Evolutionary conservation across 2,329 filamentous ascomycete genomes (phyloP).

Genomic region (Trichothecium roseum): DNA sequence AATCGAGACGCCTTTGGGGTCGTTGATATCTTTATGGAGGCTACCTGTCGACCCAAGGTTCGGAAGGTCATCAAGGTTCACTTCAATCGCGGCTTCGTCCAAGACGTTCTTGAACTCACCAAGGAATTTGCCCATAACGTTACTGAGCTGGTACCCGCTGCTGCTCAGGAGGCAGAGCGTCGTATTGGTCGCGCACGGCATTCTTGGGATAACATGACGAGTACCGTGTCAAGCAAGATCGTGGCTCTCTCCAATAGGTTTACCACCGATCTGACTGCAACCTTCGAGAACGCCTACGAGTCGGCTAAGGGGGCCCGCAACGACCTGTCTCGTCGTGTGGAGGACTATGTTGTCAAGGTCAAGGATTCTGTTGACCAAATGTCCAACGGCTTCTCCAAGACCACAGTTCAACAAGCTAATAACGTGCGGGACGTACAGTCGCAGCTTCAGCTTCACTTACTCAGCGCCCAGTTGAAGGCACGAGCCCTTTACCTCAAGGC

Average conservation of each 20-base stretch:
- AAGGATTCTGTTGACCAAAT: too few relatives aligned
- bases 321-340: neutral
- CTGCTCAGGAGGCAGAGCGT: slow-evolving; percentile 27
- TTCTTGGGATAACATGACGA: slow-evolving; percentile 19
- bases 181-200: slow-evolving; percentile 22
- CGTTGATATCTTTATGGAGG: slow-evolving; percentile 46
- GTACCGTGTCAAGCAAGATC: slow-evolving; percentile 12
- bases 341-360: neutral
- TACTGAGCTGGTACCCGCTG: slow-evolving; percentile 26
- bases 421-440: slow-evolving; percentile 17
- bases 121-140: slow-evolving; percentile 31
- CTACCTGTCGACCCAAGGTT: slow-evolving; percentile 48
- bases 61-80: slow-evolving; percentile 51
- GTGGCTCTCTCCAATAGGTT: slow-evolving; percentile 17
- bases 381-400: neutral
- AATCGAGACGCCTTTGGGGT: slow-evolving; percentile 45
- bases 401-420: too few relatives aligned
- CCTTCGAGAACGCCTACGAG: slow-evolving; percentile 1
- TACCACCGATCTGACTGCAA: slow-evolving; percentile 11
- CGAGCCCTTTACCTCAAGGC: slow-evolving; percentile 37
- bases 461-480: slow-evolving; percentile 44
- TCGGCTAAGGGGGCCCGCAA: neutral
- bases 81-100: slow-evolving; percentile 40
- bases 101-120: slow-evolving; percentile 32
- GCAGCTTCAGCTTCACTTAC: slow-evolving; percentile 32